Conservation (phyloP, 2,329 filamentous ascomycete genomes). For the Talaromyces verruculosus region DNA sequence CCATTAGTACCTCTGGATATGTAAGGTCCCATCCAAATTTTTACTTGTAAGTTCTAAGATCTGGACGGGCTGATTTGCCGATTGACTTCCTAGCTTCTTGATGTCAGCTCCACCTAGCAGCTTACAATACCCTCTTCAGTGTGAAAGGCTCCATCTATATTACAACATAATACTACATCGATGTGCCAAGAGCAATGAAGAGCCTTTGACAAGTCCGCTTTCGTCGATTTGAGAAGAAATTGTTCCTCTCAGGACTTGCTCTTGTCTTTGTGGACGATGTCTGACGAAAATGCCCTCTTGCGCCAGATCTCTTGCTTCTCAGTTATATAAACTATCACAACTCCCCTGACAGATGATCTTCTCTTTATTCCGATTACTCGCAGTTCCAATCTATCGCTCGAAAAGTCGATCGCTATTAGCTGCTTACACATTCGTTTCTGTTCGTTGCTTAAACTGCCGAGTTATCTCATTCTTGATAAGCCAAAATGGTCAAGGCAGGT, state of each 20-base stretch:
- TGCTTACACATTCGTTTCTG: constrained; percentile 28
- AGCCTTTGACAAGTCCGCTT: constrained; percentile 8
- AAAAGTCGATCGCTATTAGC: constrained; percentile 22
- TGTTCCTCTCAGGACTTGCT: background rate
- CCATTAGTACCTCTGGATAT: constrained; percentile 14
- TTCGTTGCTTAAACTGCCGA: constrained; percentile 19
- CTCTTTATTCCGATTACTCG: background rate
- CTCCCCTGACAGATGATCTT: background rate
- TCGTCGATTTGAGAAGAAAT: constrained; percentile 4
- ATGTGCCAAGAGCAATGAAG: background rate
- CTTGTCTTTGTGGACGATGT: constrained; percentile 8
- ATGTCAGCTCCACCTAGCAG: background rate
- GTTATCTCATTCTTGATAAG: background rate
- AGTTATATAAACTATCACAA: constrained; percentile 21
- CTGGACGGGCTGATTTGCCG: background rate
- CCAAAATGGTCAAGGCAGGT: constrained; percentile 39
- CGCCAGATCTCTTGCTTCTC: background rate
- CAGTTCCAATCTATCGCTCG: constrained; percentile 16
- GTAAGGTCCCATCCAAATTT: constrained; percentile 17
- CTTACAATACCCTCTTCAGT: background rate
- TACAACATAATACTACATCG: constrained; percentile 12
- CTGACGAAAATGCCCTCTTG: background rate
- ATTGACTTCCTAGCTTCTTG: background rate
- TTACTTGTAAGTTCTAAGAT: background rate
- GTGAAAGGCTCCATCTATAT: constrained; percentile 3